These are phyloP conservation scores for Sanchytrium tribonematis DNA, from an alignment of 371 early-diverging fungal genomes.

Conservation along the genomic window DNA sequence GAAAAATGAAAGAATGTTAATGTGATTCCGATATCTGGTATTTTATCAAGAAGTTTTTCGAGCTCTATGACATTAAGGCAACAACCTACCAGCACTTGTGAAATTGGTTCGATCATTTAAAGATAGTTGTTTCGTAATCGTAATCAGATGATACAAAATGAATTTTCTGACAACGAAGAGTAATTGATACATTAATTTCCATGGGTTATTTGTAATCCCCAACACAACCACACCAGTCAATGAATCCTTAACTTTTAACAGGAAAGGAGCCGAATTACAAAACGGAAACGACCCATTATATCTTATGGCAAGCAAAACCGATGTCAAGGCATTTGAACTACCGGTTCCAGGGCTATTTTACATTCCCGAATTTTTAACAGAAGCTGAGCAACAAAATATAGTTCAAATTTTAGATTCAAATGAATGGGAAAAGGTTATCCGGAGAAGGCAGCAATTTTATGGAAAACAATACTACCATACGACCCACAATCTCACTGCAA, in stretches of 20 bases:
- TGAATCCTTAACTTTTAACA: background rate
- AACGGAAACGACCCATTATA: background rate
- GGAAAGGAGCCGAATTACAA: background rate
- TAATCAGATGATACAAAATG: too few species aligned
- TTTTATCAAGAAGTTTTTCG: background rate
- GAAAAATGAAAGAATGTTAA: background rate
- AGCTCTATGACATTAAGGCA: background rate
- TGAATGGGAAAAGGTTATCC: background rate
- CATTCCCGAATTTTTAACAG: constrained; percentile 1
- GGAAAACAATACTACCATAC: constrained; percentile 1
- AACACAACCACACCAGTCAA: too few species aligned
- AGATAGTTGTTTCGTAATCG: too few species aligned
- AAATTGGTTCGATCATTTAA: too few species aligned
- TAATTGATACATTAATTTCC: too few species aligned
- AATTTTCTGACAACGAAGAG: too few species aligned
- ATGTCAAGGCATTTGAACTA: background rate
- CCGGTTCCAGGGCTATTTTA: background rate
- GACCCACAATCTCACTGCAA: background rate
- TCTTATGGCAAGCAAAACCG: too few species aligned
- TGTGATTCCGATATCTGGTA: background rate
- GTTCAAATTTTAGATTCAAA: background rate
- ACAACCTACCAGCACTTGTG: background rate
- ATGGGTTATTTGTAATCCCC: too few species aligned
- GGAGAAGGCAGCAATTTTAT: constrained; percentile 1
- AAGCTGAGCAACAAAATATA: background rate